Percentiles rank a stretch among this genome's conserved stretches.
phyloP scores from a whole-genome alignment of 371 early-diverging fungal species.

The Syncephalastrum monosporum region DNA sequence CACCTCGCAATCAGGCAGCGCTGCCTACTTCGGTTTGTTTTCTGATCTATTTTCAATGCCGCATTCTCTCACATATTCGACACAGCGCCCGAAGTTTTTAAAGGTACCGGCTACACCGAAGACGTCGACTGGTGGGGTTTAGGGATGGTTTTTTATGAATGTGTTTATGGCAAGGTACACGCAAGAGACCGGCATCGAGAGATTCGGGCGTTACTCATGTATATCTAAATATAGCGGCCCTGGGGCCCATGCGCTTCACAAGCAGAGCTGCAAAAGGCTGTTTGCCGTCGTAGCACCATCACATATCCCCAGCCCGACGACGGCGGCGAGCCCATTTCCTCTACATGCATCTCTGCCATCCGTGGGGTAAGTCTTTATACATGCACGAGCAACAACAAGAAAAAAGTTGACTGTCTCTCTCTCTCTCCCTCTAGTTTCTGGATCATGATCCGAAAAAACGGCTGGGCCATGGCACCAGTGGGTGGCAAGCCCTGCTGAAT shows the following conservation, averaged over 20 bases:
- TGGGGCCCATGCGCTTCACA: slow-evolving; percentile 5
- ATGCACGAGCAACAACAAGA: too few species aligned
- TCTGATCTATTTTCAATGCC: slow-evolving; percentile 53
- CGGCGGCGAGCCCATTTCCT: slow-evolving; percentile 29
- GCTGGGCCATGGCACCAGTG: slow-evolving; percentile 37
- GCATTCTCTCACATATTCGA: slow-evolving; percentile 10
- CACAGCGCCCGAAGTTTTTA: slow-evolving; percentile 76
- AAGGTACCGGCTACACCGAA: slow-evolving; percentile 56
- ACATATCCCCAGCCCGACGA: slow-evolving; percentile 36
- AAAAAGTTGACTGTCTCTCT: too few species aligned
- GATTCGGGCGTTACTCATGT: not conserved
- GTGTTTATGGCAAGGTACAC: slow-evolving; percentile 48
- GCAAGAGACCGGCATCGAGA: not conserved
- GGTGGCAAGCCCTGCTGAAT: slow-evolving; percentile 26
- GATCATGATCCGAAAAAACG: slow-evolving; percentile 36
- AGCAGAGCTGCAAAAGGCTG: slow-evolving; percentile 45
- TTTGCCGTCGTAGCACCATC: slow-evolving; percentile 30
- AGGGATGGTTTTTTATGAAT: slow-evolving; percentile 75
- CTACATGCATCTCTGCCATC: slow-evolving; percentile 51
- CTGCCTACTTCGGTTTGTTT: slow-evolving; percentile 68
- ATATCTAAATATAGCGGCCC: slow-evolving; percentile 1
- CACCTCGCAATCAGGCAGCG: slow-evolving; percentile 67
- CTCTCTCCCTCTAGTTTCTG: slow-evolving; percentile 22
- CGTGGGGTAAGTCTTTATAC: slow-evolving; percentile 36
- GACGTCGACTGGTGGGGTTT: slow-evolving; percentile 88